Evolutionary conservation across 140 eudicot species (phyloP), one percentile per base, ranked within the genome.

Genomic region (Bidens hawaiensis): DNA sequence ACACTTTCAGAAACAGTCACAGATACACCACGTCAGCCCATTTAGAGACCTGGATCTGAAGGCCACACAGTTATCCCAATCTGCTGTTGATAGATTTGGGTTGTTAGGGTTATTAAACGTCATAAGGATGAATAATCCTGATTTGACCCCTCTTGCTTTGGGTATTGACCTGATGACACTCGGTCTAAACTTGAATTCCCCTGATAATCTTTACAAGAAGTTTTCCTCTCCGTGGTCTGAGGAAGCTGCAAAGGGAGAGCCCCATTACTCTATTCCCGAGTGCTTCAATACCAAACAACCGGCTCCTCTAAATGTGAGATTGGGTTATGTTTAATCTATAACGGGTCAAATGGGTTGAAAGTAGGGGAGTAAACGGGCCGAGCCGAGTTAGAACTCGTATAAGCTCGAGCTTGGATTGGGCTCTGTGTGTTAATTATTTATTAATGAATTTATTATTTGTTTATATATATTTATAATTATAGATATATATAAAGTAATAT

Each of bases 191-290:
- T 67, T 91, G 66, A 87, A 87, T 70, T 91, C 98, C 2, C 65
- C 95, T 4, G 98, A 91, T 46, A 80, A 67, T 49, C 85, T 91
- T 47, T 75, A 87, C 61, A 87, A 91, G 64, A 87, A 81, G 58
- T 91, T 91, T 73, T 82, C 83, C n/a, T 91, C 98, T 19, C 98
- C 98, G 4, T 91, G 96, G 96, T 82, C 98, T 47, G 89, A 91
- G 12, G 98, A 87, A 56, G 71, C 96, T 25, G 87, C 84, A 16
- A 84, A 82, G 72, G 96, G 96, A 30, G 96, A 91, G 65, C 95
- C 98, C 6, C 91, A 68, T 68, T 91, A 19, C 60, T 66, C 48
- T 50, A 60, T 85, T 53, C 98, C 98, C 0, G 88, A 87, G 54
- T 91, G 98, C 74, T 91, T 84, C 69, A 76, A 84, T 79, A 72